phyloP scores from a whole-genome alignment of 1,284 basidiomycete genomes.

The Mycena citricolor region DNA sequence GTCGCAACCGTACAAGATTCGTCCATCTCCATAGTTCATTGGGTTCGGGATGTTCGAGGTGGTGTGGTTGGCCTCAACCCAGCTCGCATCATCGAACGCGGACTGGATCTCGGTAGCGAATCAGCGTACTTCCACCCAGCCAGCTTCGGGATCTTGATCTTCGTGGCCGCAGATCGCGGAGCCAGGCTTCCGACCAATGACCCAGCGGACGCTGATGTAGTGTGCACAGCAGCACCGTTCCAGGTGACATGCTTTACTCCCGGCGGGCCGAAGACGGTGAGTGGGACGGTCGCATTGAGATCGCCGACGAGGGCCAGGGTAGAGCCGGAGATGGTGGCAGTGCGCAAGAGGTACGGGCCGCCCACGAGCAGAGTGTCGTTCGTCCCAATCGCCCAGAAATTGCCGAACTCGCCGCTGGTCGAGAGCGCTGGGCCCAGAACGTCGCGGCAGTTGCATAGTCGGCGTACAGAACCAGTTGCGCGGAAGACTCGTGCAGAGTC shows the following conservation, averaged over 20 bases:
- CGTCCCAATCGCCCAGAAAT: constrained; percentile 50
- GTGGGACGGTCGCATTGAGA: constrained; percentile 39
- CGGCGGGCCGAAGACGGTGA: constrained; percentile 55
- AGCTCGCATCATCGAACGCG: constrained; percentile 59
- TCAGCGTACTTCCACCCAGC: constrained; percentile 69
- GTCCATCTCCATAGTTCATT: constrained; percentile 69
- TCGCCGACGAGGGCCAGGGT: constrained; percentile 47
- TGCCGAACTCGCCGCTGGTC: constrained; percentile 42
- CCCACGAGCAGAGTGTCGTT: constrained; percentile 52
- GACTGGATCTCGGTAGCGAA: constrained; percentile 69
- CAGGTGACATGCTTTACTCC: constrained; percentile 57
- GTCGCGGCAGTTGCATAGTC: constrained; percentile 62
- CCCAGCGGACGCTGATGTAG: constrained; percentile 7
- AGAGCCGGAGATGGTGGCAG: constrained; percentile 40
- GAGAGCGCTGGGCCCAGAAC: constrained; percentile 41
- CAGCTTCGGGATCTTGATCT: constrained; percentile 39
- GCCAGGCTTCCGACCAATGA: constrained; percentile 16
- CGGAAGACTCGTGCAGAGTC: constrained; percentile 63
- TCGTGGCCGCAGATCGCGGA: constrained; percentile 9
- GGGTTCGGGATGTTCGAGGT: constrained; percentile 69
- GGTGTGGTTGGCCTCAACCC: constrained; percentile 68
- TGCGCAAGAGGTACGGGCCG: constrained; percentile 58
- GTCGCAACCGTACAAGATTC: constrained; percentile 77
- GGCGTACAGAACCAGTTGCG: constrained; percentile 66
- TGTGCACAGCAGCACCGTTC: constrained; percentile 59